Conservation (phyloP, 495 filamentous ascomycete species). For the Aspergillus indologenus region DNA sequence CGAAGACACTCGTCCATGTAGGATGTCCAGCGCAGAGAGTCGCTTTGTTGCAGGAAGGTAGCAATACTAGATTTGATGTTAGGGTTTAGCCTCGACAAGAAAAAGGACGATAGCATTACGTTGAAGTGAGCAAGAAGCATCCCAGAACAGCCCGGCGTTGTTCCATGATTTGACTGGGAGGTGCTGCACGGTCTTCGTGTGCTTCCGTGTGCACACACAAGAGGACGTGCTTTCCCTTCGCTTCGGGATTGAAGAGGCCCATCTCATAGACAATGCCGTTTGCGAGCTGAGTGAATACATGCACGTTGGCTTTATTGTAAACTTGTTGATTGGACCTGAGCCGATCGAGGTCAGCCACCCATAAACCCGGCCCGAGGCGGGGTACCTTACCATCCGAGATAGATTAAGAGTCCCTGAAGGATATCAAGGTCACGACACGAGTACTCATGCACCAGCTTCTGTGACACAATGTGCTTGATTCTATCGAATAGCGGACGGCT, state of each 20-base stretch:
- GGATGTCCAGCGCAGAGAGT: conserved; percentile 50
- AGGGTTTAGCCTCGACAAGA: neutral
- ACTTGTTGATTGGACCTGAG: conserved; percentile 13
- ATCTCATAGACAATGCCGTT: conserved; percentile 8
- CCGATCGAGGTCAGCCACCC: neutral
- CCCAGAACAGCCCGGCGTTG: conserved; percentile 53
- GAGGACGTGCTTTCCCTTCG: conserved; percentile 7
- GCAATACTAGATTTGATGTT: conserved; percentile 33
- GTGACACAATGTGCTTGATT: conserved; percentile 40
- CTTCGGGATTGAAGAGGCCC: conserved; percentile 6
- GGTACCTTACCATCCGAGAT: conserved; percentile 39
- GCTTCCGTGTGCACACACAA: conserved; percentile 10
- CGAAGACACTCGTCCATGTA: conserved; percentile 52
- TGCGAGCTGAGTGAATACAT: conserved; percentile 7
- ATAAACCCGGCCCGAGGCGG: neutral
- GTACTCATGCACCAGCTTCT: conserved; percentile 37
- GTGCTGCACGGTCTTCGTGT: neutral
- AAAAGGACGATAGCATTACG: conserved; percentile 28
- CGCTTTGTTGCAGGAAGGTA: conserved; percentile 42
- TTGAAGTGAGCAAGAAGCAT: conserved; percentile 50
- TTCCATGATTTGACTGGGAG: conserved; percentile 37
- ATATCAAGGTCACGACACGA: conserved; percentile 35
- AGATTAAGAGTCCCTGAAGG: conserved; percentile 51
- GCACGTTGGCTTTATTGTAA: conserved; percentile 10
- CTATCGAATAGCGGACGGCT: conserved; percentile 35